phyloP scores from a whole-genome alignment of 2,329 filamentous ascomycete genomes.

The Penicillium digitatum region DNA sequence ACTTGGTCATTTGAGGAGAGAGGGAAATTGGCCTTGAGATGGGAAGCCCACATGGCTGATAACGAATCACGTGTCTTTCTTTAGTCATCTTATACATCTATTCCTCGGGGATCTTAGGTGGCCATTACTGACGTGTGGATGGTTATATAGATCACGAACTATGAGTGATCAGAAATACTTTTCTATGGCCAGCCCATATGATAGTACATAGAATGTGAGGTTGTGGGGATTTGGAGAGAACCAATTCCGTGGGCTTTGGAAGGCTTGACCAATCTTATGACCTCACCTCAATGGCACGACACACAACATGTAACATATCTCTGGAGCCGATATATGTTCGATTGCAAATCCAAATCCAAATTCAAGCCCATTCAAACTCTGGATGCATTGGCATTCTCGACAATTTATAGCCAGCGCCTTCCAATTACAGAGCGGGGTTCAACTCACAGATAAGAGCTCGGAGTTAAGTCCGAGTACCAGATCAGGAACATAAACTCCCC shows the following conservation, averaged over 20 bases:
- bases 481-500: background rate
- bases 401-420: conserved; percentile 13
- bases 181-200: background rate
- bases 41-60: conserved; percentile 9
- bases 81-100: conserved; percentile 4
- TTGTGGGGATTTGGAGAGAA: background rate
- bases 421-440: conserved; percentile 17
- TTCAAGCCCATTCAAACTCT: background rate
- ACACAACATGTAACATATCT: background rate
- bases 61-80: background rate
- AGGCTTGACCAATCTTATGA: background rate
- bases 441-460: conserved; percentile 16
- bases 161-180: background rate
- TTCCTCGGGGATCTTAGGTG: background rate
- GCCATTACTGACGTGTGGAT: background rate
- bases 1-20: conserved; percentile 3
- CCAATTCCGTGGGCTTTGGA: background rate
- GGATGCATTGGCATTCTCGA: background rate
- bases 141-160: background rate
- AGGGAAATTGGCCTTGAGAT: conserved; percentile 8
- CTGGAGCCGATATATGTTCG: conserved; percentile 2
- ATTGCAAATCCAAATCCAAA: background rate
- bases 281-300: background rate
- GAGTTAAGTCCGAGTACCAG: background rate
- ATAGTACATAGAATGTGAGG: background rate